These are phyloP conservation scores for Bertia moriformis DNA, from an alignment of 2,329 filamentous ascomycete species.

Conservation along the genomic window DNA sequence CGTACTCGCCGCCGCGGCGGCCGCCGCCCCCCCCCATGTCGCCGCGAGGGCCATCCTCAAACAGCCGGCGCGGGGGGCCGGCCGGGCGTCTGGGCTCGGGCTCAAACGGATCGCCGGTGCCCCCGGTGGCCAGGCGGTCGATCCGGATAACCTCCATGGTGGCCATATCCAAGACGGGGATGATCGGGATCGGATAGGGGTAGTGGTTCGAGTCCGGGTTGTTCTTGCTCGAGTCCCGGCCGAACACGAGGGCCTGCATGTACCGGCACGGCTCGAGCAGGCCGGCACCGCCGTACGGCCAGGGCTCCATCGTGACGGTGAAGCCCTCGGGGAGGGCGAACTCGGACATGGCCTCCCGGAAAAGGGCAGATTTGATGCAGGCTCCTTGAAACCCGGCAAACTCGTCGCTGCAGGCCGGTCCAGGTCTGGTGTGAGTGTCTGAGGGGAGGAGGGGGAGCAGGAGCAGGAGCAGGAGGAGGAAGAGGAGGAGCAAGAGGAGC, in stretches of 20 bases:
- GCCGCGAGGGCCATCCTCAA: slow-evolving; percentile 24
- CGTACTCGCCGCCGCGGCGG: slow-evolving; percentile 28
- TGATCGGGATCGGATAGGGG: slow-evolving; percentile 42
- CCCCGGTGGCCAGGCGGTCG: slow-evolving; percentile 37
- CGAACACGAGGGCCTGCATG: slow-evolving; percentile 35
- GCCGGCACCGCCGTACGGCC: slow-evolving; percentile 47
- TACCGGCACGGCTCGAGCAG: slow-evolving; percentile 23
- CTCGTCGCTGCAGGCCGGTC: slow-evolving; percentile 18
- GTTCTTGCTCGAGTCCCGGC: slow-evolving; percentile 22
- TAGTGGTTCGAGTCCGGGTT: slow-evolving; percentile 47
- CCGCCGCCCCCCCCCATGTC: no score
- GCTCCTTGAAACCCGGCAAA: slow-evolving; percentile 22
- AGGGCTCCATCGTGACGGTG: slow-evolving; percentile 33
- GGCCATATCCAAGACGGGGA: slow-evolving; percentile 40
- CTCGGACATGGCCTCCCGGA: slow-evolving; percentile 29
- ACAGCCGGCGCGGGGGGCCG: slow-evolving; percentile 26
- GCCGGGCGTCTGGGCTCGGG: slow-evolving; percentile 14
- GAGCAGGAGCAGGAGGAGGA: not conserved
- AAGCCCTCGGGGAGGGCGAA: slow-evolving; percentile 29
- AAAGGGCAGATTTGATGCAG: slow-evolving; percentile 25
- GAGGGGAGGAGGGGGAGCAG: not conserved
- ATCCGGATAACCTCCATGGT: slow-evolving; percentile 39
- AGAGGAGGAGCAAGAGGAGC: no score
- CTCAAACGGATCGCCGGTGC: slow-evolving; percentile 26
- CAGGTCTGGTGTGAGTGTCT: not conserved